A percentile compares a stretch with the other conserved stretches of the same genome.
phyloP scores from a whole-genome alignment of 306 rosid species.

The Quercus berberidifolia region DNA sequence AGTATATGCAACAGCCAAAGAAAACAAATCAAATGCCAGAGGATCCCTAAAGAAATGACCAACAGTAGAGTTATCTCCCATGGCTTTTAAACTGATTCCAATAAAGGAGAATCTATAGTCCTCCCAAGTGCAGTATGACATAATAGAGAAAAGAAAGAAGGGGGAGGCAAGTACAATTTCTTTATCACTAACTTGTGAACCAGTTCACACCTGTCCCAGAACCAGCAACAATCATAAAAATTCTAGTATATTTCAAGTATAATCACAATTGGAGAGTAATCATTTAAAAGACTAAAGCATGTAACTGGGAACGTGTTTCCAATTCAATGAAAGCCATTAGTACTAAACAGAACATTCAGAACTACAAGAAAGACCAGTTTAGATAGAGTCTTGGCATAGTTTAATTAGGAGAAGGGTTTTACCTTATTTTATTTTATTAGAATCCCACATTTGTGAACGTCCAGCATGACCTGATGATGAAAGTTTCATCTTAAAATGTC shows the following conservation, averaged over 20 bases:
- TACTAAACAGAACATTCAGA: background rate
- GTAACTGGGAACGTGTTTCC: background rate
- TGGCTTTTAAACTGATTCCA: background rate
- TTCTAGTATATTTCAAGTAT: background rate
- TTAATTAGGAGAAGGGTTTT: background rate
- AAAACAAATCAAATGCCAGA: background rate
- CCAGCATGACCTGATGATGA: conserved; percentile 3
- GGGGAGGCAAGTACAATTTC: background rate
- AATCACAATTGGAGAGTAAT: background rate
- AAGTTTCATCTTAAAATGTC: background rate
- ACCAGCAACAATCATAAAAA: background rate
- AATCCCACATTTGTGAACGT: background rate
- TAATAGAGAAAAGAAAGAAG: background rate
- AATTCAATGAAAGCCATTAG: background rate
- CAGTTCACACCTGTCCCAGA: background rate
- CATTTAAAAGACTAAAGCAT: background rate
- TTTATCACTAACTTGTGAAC: background rate
- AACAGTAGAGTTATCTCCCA: background rate
- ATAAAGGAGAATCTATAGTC: too few species aligned
- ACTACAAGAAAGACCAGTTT: background rate
- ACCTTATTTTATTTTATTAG: background rate
- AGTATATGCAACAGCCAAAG: background rate
- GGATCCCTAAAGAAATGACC: background rate
- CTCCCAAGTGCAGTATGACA: background rate
- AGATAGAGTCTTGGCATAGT: background rate